Conservation (phyloP, 2,329 filamentous ascomycete species). For the Talaromyces sp. region DNA sequence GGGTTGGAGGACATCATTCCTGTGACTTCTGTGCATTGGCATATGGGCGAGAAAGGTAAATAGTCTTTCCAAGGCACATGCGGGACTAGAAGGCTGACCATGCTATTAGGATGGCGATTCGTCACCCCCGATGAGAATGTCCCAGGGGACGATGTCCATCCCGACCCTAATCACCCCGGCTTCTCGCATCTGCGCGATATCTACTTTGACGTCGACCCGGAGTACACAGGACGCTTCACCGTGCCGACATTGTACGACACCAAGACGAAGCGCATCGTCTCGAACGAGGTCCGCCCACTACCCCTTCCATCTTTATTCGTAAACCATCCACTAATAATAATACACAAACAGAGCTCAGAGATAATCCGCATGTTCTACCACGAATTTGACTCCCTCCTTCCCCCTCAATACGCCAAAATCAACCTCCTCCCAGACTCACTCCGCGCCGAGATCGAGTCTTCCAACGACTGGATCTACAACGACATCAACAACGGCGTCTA, state of each 20-base stretch:
- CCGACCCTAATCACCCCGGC: constrained; percentile 59
- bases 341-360: constrained; percentile 58
- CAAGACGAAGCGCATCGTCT: constrained; percentile 71
- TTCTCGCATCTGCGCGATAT: constrained; percentile 73
- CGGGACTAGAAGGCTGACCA: not conserved
- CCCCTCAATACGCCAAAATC: constrained; percentile 56
- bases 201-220: constrained; percentile 70
- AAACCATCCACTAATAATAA: not conserved
- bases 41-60: constrained; percentile 65
- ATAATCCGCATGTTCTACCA: constrained; percentile 87
- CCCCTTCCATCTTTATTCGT: not conserved
- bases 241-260: constrained; percentile 79
- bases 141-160: constrained; percentile 53
- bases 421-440: constrained; percentile 67
- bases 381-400: constrained; percentile 72
- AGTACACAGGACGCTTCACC: constrained; percentile 77
- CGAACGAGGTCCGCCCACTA: constrained; percentile 64
- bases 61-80: not conserved
- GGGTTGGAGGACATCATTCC: constrained; percentile 81
- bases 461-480: constrained; percentile 77
- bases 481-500: constrained; percentile 53
- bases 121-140: constrained; percentile 60
- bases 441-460: constrained; percentile 67
- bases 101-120: constrained; percentile 72
- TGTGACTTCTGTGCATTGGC: constrained; percentile 86